A percentile compares a stretch with the other conserved stretches of the same genome.
These are phyloP conservation scores for Chrysoporthe cubensis DNA, from an alignment of 2,329 filamentous ascomycete species.

Conservation along the genomic window DNA sequence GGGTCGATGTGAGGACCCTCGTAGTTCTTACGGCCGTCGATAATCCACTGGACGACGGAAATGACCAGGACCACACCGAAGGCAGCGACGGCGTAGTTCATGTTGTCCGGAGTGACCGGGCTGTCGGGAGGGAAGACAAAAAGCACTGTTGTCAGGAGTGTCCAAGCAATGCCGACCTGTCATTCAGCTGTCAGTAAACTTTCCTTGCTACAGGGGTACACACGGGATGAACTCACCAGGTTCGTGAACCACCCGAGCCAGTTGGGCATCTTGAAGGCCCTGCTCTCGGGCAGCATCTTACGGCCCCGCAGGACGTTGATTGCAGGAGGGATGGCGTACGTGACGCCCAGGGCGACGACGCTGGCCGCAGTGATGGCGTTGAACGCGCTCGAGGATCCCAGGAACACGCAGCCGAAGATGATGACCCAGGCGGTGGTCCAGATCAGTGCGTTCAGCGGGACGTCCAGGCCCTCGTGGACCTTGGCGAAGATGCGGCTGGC, in stretches of 20 bases:
- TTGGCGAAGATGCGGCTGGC: slow-evolving; percentile 62
- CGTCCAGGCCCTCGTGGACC: slow-evolving; percentile 62
- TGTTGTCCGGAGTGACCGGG: slow-evolving; percentile 67
- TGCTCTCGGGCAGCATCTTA: slow-evolving; percentile 61
- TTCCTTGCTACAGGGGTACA: not conserved
- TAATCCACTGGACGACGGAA: slow-evolving; percentile 47
- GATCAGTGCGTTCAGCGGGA: slow-evolving; percentile 69
- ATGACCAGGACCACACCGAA: slow-evolving; percentile 54
- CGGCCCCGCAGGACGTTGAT: slow-evolving; percentile 71
- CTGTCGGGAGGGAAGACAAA: slow-evolving; percentile 74
- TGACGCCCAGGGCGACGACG: slow-evolving; percentile 72
- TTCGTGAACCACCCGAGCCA: slow-evolving; percentile 43
- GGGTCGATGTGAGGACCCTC: slow-evolving; percentile 41
- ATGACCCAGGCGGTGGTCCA: slow-evolving; percentile 65
- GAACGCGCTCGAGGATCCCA: slow-evolving; percentile 70
- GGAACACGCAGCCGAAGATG: slow-evolving; percentile 71
- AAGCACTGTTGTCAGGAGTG: slow-evolving; percentile 71
- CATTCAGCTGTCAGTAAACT: slow-evolving; percentile 32
- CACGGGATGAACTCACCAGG: slow-evolving; percentile 27
- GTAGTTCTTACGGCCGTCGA: slow-evolving; percentile 55
- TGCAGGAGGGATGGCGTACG: slow-evolving; percentile 74
- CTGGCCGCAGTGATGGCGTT: slow-evolving; percentile 73
- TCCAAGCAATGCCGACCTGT: slow-evolving; percentile 63
- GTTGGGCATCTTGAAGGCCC: slow-evolving; percentile 39
- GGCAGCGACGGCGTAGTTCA: slow-evolving; percentile 63